Evolutionary conservation across 805 yeast genomes (phyloP).

Genomic region (Metschnikowia baotianmanensis): DNA sequence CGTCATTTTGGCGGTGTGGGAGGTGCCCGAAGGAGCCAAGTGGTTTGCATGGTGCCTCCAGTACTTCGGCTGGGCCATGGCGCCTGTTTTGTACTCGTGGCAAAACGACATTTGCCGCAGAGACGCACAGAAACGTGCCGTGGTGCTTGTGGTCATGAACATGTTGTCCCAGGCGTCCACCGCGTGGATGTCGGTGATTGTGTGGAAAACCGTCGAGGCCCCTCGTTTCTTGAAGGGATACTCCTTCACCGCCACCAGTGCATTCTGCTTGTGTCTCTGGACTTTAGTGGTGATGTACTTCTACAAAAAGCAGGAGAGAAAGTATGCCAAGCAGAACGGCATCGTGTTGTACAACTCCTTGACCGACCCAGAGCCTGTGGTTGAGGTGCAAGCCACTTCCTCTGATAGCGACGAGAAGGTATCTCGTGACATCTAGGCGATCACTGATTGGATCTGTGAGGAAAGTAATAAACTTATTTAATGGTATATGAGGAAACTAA

Average conservation of each 20-base stretch:
- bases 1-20: slow-evolving; percentile 56
- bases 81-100: slow-evolving; percentile 59
- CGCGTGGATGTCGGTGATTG: slow-evolving; percentile 47
- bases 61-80: slow-evolving; percentile 62
- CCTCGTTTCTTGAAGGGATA: slow-evolving; percentile 58
- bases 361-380: slow-evolving; percentile 20
- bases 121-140: slow-evolving; percentile 54
- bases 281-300: slow-evolving; percentile 51
- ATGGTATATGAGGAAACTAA: too few relatives aligned
- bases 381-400: slow-evolving; percentile 2
- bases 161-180: slow-evolving; percentile 53
- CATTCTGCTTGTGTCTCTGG: slow-evolving; percentile 46
- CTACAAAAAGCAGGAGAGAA: slow-evolving; percentile 35
- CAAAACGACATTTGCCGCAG: slow-evolving; percentile 56
- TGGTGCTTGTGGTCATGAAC: slow-evolving; percentile 56
- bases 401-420: slow-evolving; percentile 7
- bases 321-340: slow-evolving; percentile 35
- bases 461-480: too few relatives aligned
- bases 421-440: slow-evolving; percentile 1
- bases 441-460: too few relatives aligned
- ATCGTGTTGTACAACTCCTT: slow-evolving; percentile 29
- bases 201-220: slow-evolving; percentile 58
- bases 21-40: slow-evolving; percentile 54
- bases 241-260: slow-evolving; percentile 48
- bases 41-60: slow-evolving; percentile 64